Percentiles rank a stretch among this genome's conserved stretches.
These are phyloP conservation scores for Cercospora janseana DNA, from an alignment of 2,329 filamentous ascomycete species.

Conservation along the genomic window DNA sequence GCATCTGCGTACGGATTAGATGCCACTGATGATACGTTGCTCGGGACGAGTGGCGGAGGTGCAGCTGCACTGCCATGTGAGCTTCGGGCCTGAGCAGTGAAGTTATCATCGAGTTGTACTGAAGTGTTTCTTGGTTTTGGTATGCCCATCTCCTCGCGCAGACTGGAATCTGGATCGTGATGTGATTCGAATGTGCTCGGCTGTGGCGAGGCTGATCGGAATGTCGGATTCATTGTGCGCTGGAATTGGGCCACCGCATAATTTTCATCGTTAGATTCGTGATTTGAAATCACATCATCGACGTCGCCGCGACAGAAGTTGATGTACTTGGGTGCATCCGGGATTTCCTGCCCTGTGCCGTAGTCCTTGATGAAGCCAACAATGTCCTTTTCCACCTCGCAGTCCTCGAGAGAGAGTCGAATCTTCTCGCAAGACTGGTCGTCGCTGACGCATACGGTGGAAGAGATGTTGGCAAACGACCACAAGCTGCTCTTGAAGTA, in stretches of 20 bases:
- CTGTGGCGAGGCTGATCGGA: conserved; percentile 92
- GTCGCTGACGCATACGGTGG: conserved; percentile 95
- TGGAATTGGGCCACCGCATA: conserved; percentile 97
- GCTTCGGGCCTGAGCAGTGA: conserved; percentile 29
- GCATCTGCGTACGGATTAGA: conserved; percentile 51
- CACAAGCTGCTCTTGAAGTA: conserved; percentile 97
- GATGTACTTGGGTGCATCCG: conserved; percentile 95
- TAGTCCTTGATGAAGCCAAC: conserved; percentile 78
- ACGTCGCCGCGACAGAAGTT: conserved; percentile 93
- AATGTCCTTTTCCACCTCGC: conserved; percentile 97
- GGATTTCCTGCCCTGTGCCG: conserved; percentile 95
- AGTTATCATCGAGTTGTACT: conserved; percentile 35
- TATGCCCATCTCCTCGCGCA: conserved; percentile 67
- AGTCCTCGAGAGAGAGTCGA: conserved; percentile 84
- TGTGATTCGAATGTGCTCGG: conserved; percentile 91
- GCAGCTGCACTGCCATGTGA: conserved; percentile 32
- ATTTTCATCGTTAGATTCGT: conserved; percentile 74
- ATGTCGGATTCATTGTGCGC: conserved; percentile 90
- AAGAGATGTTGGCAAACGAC: conserved; percentile 96
- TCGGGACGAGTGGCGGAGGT: conserved; percentile 28
- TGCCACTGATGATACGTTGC: conserved; percentile 26
- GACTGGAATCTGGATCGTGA: conserved; percentile 74
- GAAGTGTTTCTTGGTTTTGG: conserved; percentile 40
- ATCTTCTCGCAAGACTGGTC: conserved; percentile 95
- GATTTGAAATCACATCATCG: conserved; percentile 74